These are phyloP conservation scores for Phytophthora rubi DNA, from an alignment of 352 stramenopile genomes.

Conservation along the genomic window DNA sequence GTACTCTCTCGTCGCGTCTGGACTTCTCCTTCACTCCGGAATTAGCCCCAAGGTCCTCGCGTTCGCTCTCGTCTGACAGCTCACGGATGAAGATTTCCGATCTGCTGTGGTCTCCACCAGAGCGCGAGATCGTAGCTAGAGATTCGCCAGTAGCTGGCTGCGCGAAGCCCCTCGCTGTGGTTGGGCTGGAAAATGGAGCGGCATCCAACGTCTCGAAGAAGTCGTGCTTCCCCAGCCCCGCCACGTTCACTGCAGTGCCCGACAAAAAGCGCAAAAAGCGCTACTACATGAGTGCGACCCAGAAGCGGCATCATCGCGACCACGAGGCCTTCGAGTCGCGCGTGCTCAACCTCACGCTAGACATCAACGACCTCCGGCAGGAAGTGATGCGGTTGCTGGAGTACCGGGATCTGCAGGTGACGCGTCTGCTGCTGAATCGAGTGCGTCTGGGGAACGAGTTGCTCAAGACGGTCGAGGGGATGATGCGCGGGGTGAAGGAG, in stretches of 20 bases:
- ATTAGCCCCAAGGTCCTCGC: background rate
- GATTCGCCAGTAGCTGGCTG: background rate
- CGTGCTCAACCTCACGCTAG: conserved; percentile 39
- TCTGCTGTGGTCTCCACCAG: background rate
- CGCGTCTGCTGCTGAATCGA: conserved; percentile 18
- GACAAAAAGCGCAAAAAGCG: conserved; percentile 24
- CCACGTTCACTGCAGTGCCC: conserved; percentile 3
- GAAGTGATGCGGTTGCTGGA: conserved; percentile 27
- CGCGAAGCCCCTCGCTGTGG: background rate
- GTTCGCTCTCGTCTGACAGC: background rate
- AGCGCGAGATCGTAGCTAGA: background rate
- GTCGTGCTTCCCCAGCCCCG: background rate
- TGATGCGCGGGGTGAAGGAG: conserved; percentile 1
- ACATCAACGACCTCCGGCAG: conserved; percentile 32
- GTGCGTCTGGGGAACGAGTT: background rate
- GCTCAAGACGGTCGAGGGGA: background rate
- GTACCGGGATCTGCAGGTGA: conserved; percentile 16
- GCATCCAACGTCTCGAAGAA: background rate
- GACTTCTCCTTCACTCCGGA: background rate
- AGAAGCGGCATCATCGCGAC: conserved; percentile 9
- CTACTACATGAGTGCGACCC: conserved; percentile 24
- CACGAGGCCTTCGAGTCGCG: conserved; percentile 14
- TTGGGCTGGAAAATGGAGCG: background rate
- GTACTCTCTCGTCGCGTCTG: background rate
- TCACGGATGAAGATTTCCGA: background rate